Percentiles rank a stretch among this genome's conserved stretches.
phyloP scores from a whole-genome alignment of 257 asterid genomes.

The Solanum boliviense region DNA sequence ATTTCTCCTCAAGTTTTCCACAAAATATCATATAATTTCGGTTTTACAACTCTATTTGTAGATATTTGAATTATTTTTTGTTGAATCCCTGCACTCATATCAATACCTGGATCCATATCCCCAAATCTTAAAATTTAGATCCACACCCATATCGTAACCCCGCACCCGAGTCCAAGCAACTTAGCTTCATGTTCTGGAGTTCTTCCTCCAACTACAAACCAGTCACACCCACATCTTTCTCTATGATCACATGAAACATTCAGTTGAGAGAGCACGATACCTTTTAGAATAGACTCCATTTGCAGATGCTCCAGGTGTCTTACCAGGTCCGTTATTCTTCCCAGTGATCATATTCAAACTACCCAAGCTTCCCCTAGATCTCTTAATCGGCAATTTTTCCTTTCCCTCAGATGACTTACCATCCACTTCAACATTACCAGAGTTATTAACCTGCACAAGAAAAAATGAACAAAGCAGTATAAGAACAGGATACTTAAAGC shows the following conservation, averaged over 20 bases:
- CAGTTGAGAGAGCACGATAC: constrained; percentile 17
- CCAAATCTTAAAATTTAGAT: background rate
- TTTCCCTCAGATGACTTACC: constrained; percentile 72
- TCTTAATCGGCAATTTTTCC: constrained; percentile 84
- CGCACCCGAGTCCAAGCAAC: background rate
- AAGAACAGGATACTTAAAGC: background rate
- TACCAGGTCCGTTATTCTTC: constrained; percentile 56
- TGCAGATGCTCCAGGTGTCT: constrained; percentile 53
- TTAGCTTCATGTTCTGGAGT: background rate
- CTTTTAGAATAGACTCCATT: constrained; percentile 72
- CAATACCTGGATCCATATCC: background rate
- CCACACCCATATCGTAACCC: background rate
- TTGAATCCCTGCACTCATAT: background rate
- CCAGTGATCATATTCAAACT: constrained; percentile 80
- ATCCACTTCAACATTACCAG: constrained; percentile 56
- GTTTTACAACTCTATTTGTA: background rate
- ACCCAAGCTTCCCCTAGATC: constrained; percentile 86
- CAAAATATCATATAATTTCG: too few species aligned
- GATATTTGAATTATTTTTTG: background rate
- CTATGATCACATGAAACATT: background rate
- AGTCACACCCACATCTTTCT: background rate
- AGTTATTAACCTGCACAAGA: constrained; percentile 32
- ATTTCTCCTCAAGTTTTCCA: background rate
- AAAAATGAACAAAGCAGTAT: background rate
- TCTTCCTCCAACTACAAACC: background rate